A percentile compares a stretch with the other conserved stretches of the same genome.
These are phyloP conservation scores for Fraxinus albicans DNA, from an alignment of 305 asterid genomes.

Conservation along the genomic window DNA sequence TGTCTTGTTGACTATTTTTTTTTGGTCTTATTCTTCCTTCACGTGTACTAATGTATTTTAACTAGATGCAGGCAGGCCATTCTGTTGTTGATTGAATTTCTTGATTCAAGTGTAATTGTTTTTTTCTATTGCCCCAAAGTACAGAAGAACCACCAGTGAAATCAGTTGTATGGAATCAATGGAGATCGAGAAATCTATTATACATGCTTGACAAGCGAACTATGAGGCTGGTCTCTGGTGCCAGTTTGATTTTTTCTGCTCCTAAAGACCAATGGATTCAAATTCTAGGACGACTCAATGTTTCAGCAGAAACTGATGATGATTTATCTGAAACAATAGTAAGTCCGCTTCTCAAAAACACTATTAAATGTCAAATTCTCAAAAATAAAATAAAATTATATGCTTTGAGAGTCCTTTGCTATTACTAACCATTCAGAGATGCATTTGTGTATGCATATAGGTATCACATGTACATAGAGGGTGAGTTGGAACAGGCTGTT, in stretches of 20 bases:
- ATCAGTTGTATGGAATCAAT: constrained; percentile 46
- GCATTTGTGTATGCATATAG: background rate
- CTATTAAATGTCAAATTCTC: background rate
- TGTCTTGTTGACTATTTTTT: background rate
- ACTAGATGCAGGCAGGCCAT: background rate
- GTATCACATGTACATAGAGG: background rate
- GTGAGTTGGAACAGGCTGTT: background rate
- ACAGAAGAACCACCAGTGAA: constrained; percentile 48
- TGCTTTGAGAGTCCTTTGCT: background rate
- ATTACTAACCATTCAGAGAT: background rate
- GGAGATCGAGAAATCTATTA: constrained; percentile 67
- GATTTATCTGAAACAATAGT: constrained; percentile 51
- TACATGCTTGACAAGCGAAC: constrained; percentile 81
- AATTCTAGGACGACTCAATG: constrained; percentile 48
- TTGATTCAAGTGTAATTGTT: background rate
- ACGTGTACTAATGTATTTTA: background rate
- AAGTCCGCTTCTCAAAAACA: constrained; percentile 28
- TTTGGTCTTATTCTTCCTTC: background rate
- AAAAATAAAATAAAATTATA: background rate
- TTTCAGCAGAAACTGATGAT: constrained; percentile 38
- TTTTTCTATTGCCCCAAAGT: constrained; percentile 33
- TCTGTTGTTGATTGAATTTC: background rate
- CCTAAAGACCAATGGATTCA: constrained; percentile 63
- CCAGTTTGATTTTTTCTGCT: constrained; percentile 56
- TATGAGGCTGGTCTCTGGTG: constrained; percentile 72